These are phyloP conservation scores for Avena eriantha DNA, from an alignment of 176 grass and related monocot genomes.

Conservation along the genomic window DNA sequence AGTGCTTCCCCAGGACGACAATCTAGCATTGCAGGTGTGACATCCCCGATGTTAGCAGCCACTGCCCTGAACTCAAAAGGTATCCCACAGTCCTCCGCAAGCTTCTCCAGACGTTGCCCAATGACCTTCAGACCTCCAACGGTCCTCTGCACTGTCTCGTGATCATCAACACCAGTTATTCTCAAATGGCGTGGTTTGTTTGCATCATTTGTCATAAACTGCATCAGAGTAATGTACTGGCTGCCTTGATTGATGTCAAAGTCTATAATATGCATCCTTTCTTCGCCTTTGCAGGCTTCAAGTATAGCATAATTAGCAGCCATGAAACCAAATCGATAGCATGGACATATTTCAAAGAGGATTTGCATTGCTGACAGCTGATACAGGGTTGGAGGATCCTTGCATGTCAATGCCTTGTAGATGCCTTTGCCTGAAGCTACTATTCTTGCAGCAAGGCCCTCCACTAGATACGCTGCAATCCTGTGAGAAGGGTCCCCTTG, in stretches of 20 bases:
- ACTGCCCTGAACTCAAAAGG: slow-evolving; percentile 86
- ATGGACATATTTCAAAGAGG: slow-evolving; percentile 94
- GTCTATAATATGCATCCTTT: slow-evolving; percentile 90
- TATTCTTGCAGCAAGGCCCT: slow-evolving; percentile 93
- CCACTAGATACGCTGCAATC: slow-evolving; percentile 88
- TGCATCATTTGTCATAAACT: slow-evolving; percentile 61
- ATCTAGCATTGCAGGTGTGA: slow-evolving; percentile 86
- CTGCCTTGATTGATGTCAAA: slow-evolving; percentile 97
- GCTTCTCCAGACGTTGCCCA: slow-evolving; percentile 78
- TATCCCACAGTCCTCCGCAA: slow-evolving; percentile 75
- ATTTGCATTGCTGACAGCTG: slow-evolving; percentile 98
- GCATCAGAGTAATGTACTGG: slow-evolving; percentile 90
- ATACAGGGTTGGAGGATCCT: slow-evolving; percentile 86
- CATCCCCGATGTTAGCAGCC: slow-evolving; percentile 77
- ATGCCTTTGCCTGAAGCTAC: slow-evolving; percentile 81
- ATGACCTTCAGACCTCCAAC: slow-evolving; percentile 92
- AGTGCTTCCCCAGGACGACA: slow-evolving; percentile 75
- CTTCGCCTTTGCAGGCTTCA: slow-evolving; percentile 85
- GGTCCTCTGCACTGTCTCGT: slow-evolving; percentile 88
- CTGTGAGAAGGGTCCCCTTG: slow-evolving; percentile 89
- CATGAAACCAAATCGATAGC: slow-evolving; percentile 93
- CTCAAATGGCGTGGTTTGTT: slow-evolving; percentile 70
- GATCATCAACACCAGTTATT: slow-evolving; percentile 96
- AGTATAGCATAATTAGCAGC: slow-evolving; percentile 90
- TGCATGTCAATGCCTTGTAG: slow-evolving; percentile 94